Base-by-base conservation (phyloP, 192 early-diverging fungal genomes). In the Backusella morwellensis region DNA sequence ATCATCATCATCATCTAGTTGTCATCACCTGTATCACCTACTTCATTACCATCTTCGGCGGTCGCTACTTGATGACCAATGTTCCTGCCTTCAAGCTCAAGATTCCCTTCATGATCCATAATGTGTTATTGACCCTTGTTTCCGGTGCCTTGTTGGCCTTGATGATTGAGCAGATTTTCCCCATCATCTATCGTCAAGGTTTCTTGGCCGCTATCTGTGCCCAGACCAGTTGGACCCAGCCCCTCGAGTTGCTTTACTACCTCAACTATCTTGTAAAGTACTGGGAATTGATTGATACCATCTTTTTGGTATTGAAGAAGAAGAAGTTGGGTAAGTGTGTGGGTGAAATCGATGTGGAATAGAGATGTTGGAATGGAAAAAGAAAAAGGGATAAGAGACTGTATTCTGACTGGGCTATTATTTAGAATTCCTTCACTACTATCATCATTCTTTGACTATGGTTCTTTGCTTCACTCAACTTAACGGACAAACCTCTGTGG, bases 261-360 rank as follows among this genome's bases (percentile, higher is more conserved):
- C 86, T 97, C 75, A 97, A 97, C 87, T 97, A 96, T 84, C 88
- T 96, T 56, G 91, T 94, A 82, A 97, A 97, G 86, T 96, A 93
- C 87, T 91, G 92, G 87, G 95, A 97, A 83, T 87, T 97, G 73
- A 83, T 88, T 67, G 95, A 97, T 81, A 97, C 95, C 17, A 84
- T 96, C 29, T 97, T 97, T 85, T 86, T 95, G 32, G 94, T 91
- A 21, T 81, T 92, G 38, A 93, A 90, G 84, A 93, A 93, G 90
- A 95, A 94, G 91, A 88, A 89, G 21, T 88, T 95, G 69, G 90
- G 88, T 90, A 85, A 59, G 82, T 34, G 67, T 34, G 35, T 68
- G 21, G 29, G 21, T 17, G 3, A 32, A 32, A 32, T 32, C 32
- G 32, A 32, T 68, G 35, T 72, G 3, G 34, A 23, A 17, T 23